Evolutionary conservation across 306 rosid genomes (phyloP), one percentile per base, ranked within the genome.

Genomic region (Fragaria ananassa): DNA sequence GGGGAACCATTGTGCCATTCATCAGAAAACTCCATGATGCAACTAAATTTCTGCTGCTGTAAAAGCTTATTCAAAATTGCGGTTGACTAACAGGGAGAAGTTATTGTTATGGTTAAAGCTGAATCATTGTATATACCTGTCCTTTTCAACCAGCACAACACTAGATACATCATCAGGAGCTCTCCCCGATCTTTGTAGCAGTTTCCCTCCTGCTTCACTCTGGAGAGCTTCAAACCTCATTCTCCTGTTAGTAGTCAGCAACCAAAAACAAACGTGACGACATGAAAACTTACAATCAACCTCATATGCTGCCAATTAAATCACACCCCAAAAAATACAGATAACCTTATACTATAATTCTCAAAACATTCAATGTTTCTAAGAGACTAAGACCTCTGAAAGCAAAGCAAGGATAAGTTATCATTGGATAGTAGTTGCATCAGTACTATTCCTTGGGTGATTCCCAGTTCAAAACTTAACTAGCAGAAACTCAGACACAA

Each of bases 161-260:
- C 97, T 94, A 19, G 98, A 94, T 75, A 94, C 90, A 78, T 94
- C 98, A 85, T 94, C 93, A 69, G 98, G 96, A 61, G 91, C 93
- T 88, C 96, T 92, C 80, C 98, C 97, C 0, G 97, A 94, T 82
- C 98, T 94, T 83, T 78, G 73, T 21, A 94, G 89, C 77, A 94
- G 84, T 76, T 84, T 86, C 86, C 84, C 90, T 66, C 98, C 98
- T 0, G 90, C 92, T 72, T 94, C 98, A 72, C 98, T 92, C 83
- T 94, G 98, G 79, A 94, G 97, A 85, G 98, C 71, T 72, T 92
- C 96, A 68, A 81, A 90, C 78, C 98, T 89, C 62, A 94, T 90
- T 56, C 77, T 77, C 81, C 98, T 94, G 87, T 57, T 65, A 83
- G 75, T 65, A 54, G n/a, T 1, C 69, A 18, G 56, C 29, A 71